Evolutionary conservation across 2,329 filamentous ascomycete genomes (phyloP).

Genomic region (Dryadomyces quercus-mongolicae): DNA sequence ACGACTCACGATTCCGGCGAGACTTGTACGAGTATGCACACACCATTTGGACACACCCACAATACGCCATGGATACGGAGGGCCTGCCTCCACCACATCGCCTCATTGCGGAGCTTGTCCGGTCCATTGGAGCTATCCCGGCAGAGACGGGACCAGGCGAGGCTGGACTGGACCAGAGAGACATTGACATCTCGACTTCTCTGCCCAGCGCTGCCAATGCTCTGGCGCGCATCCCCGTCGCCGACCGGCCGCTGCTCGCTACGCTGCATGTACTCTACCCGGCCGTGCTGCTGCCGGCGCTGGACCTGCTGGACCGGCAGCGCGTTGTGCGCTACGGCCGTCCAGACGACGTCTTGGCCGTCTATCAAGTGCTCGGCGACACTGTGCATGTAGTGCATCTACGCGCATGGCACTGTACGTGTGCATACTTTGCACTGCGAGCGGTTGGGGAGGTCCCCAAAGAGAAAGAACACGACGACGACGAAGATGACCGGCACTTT

Average conservation of each 20-base stretch:
- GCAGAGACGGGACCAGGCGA: too few species aligned
- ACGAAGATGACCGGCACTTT: constrained; percentile 8
- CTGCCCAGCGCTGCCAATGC: too few species aligned
- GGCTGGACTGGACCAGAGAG: too few species aligned
- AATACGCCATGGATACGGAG: not conserved
- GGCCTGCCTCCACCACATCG: constrained; percentile 26
- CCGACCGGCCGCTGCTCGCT: constrained; percentile 48
- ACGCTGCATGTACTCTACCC: constrained; percentile 82
- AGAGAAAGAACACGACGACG: constrained; percentile 9
- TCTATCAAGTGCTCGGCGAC: constrained; percentile 14
- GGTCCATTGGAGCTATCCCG: constrained; percentile 20
- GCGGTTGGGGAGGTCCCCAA: not conserved
- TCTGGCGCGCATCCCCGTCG: constrained; percentile 21
- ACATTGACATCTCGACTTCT: too few species aligned
- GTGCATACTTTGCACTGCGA: constrained; percentile 68
- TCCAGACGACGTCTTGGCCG: constrained; percentile 3
- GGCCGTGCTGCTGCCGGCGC: constrained; percentile 64
- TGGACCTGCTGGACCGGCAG: constrained; percentile 74
- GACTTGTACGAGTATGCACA: too few species aligned
- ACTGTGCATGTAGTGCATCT: constrained; percentile 59
- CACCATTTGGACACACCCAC: too few species aligned
- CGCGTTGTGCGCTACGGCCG: constrained; percentile 47
- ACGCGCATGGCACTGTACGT: constrained; percentile 76
- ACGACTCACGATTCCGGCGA: too few species aligned
- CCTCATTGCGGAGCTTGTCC: constrained; percentile 37